Conservation (phyloP, 345 rosid species). For the Erucastrum elatum region DNA sequence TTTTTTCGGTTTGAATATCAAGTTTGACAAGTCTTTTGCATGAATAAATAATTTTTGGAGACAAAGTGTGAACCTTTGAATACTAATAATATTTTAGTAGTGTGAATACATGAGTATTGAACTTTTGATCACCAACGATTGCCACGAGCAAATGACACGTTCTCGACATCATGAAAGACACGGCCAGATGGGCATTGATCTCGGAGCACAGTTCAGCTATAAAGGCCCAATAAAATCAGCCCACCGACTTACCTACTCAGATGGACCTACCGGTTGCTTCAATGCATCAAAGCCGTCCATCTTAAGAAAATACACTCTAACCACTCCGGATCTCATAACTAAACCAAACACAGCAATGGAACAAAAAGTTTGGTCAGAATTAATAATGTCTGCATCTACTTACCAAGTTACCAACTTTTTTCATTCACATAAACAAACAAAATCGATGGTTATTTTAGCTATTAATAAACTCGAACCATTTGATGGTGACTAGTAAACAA, state of each 20-base stretch:
- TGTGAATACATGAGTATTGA: neutral
- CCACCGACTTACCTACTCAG: slow-evolving; percentile 33
- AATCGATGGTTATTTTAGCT: slow-evolving; percentile 5
- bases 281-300: slow-evolving; percentile 35
- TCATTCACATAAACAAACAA: slow-evolving; percentile 23
- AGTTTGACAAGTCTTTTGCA: neutral
- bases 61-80: neutral
- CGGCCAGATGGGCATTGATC: slow-evolving; percentile 29
- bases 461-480: neutral
- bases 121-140: neutral
- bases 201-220: neutral
- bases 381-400: slow-evolving; percentile 33
- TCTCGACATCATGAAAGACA: neutral
- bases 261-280: slow-evolving; percentile 21
- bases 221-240: slow-evolving; percentile 23
- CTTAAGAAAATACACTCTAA: neutral
- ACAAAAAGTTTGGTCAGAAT: slow-evolving; percentile 33
- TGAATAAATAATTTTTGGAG: neutral
- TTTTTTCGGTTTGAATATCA: too few relatives aligned
- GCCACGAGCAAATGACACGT: slow-evolving; percentile 1
- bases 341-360: slow-evolving; percentile 28
- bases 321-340: slow-evolving; percentile 33
- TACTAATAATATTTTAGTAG: neutral
- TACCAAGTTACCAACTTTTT: slow-evolving; percentile 9
- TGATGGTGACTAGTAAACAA: neutral